Base-by-base conservation (phyloP, 2,329 filamentous ascomycete genomes). In the Sclerotinia subarctica region DNA sequence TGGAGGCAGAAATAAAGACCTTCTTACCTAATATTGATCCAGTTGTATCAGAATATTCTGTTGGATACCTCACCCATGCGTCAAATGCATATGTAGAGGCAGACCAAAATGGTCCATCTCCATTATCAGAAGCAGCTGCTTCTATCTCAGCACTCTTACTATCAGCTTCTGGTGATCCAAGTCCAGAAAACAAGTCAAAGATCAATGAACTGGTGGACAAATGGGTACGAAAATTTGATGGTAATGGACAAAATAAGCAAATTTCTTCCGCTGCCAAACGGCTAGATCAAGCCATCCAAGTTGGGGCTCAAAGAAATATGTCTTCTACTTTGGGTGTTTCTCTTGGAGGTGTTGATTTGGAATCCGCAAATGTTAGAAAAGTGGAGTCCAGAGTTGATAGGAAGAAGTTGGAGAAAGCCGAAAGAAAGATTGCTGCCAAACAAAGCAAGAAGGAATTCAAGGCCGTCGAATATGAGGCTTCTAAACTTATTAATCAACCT, bases 381-480 rank as follows among this genome's bases (percentile, higher is more conserved):
- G 92, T 99, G 69, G 95, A 99, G 82, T 98, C 94, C 75, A 93
- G 94, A 78, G 95, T 99, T 70, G 95, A 99, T 81, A 89, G 90
- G 78, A 99, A 98, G 89, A 99, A 99, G 85, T 88, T 99, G 26
- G 95, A 99, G 80, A 99, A 99, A 82, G 95, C 95, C 1, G 95
- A 99, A 81, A 87, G 92, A 73, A 99, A 99, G 84, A 95, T 99
- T 78, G 92, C 93, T 60, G 94, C 94, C 76, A 99, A 99, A 83
- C 95, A 98, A 82, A 95, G 93, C 82, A 96, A 96, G 84, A 99
- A 99, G 83, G 88, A 89, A 47, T 97, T 95, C 89, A 98, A 98
- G 85, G 97, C 90, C 67, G 95, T 99, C 74, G 92, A 97, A 80
- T 99, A 99, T 79, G 95, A 99, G 81, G 92, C 95, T 0, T 98